These are phyloP conservation scores for Kodamaea suecica DNA, from an alignment of 1,139 yeast species.

Conservation along the genomic window DNA sequence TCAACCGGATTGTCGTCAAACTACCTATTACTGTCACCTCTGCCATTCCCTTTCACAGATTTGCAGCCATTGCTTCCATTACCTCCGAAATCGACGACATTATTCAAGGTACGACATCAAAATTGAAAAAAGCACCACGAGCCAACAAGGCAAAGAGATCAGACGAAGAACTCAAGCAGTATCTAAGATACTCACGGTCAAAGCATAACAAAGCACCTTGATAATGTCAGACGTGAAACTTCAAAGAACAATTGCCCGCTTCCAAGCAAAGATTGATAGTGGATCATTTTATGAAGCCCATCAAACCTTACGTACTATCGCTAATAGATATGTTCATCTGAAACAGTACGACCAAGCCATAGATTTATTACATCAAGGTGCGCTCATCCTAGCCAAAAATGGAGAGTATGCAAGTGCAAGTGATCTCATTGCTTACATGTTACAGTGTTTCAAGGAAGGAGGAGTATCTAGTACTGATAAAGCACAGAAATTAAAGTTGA, in stretches of 20 bases:
- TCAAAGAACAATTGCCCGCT: conserved; percentile 59
- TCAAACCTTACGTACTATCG: conserved; percentile 85
- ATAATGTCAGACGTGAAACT: conserved; percentile 40
- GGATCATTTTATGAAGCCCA: conserved; percentile 93
- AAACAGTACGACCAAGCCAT: conserved; percentile 68
- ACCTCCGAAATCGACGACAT: too few species aligned
- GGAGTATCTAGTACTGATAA: conserved; percentile 25
- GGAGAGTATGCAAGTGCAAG: conserved; percentile 76
- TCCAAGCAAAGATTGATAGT: conserved; percentile 63
- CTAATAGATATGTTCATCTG: conserved; percentile 73
- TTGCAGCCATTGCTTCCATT: too few species aligned
- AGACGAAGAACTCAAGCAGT: not conserved
- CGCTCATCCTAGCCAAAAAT: conserved; percentile 63
- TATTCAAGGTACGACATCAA: too few species aligned
- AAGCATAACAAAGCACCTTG: not conserved
- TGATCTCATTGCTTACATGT: conserved; percentile 69
- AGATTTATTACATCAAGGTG: conserved; percentile 68
- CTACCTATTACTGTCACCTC: too few species aligned
- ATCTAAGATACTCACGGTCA: too few species aligned
- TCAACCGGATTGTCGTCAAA: too few species aligned
- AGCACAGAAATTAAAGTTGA: conserved; percentile 37
- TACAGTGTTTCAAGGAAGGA: conserved; percentile 63
- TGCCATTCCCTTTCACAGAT: too few species aligned
- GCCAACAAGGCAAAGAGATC: not conserved
- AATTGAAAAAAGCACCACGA: too few species aligned